Percentiles rank a stretch among this genome's conserved stretches.
Evolutionary conservation across 2,329 filamentous ascomycete species (phyloP).

Genomic region (Aureobasidium subglaciale): DNA sequence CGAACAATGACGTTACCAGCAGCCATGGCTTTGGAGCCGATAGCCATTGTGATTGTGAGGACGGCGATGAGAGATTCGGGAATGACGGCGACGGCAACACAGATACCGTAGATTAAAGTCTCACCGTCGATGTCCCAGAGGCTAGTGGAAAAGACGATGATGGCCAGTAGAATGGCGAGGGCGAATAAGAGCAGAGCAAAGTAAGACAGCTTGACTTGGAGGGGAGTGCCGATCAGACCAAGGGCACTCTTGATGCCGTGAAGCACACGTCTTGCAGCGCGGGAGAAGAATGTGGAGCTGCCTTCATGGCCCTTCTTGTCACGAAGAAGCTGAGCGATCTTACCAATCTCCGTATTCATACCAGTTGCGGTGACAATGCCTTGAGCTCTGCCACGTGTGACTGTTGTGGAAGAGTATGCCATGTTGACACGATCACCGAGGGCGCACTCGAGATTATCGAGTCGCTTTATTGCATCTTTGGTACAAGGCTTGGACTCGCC

Average conservation of each 20-base stretch:
- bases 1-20: conserved; percentile 57
- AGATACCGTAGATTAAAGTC: conserved; percentile 35
- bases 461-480: conserved; percentile 54
- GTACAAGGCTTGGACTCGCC: conserved; percentile 65
- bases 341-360: conserved; percentile 68
- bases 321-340: conserved; percentile 64
- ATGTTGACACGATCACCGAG: conserved; percentile 66
- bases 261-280: conserved; percentile 36
- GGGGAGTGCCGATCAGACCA: conserved; percentile 56
- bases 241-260: conserved; percentile 45
- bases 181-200: conserved; percentile 75
- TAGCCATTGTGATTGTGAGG: conserved; percentile 60
- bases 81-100: conserved; percentile 39
- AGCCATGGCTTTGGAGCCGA: conserved; percentile 56
- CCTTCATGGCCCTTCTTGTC: conserved; percentile 39
- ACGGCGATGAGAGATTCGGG: conserved; percentile 55
- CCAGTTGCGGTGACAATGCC: conserved; percentile 65
- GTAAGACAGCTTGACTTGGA: conserved; percentile 79
- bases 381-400: conserved; percentile 61
- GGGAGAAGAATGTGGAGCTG: conserved; percentile 23
- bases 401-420: conserved; percentile 63
- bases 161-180: conserved; percentile 62
- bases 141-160: conserved; percentile 63
- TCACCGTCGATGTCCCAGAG: conserved; percentile 31
- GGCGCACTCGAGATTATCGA: conserved; percentile 43